Conservation (phyloP, 2,329 filamentous ascomycete species). For the Camillea tinctor region DNA sequence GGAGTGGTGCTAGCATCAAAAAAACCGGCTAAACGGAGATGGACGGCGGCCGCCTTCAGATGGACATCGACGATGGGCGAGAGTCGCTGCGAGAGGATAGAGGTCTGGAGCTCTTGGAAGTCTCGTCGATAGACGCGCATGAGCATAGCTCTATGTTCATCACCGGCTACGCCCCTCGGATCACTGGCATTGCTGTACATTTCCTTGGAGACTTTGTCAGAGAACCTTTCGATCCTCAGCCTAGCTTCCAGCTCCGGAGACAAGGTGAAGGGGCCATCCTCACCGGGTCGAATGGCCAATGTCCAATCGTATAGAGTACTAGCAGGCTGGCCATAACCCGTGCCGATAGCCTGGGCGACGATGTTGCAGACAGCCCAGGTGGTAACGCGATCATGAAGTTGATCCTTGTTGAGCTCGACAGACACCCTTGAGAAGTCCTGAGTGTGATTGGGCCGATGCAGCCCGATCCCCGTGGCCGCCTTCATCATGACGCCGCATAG, state of each 20-base stretch:
- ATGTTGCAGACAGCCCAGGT: constrained; percentile 88
- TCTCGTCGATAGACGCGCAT: constrained; percentile 66
- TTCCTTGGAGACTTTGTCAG: constrained; percentile 74
- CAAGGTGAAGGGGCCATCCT: constrained; percentile 58
- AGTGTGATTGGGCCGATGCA: constrained; percentile 77
- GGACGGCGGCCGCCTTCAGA: constrained; percentile 69
- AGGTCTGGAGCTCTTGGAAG: constrained; percentile 61
- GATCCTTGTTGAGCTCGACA: constrained; percentile 73
- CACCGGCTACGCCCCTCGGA: constrained; percentile 65
- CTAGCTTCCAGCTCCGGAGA: constrained; percentile 64
- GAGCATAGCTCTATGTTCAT: constrained; percentile 65
- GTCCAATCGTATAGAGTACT: constrained; percentile 78
- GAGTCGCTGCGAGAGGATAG: constrained; percentile 57
- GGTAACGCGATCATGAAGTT: constrained; percentile 73
- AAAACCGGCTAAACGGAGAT: constrained; percentile 76
- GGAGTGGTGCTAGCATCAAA: constrained; percentile 74
- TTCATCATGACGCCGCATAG: constrained; percentile 85
- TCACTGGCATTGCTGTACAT: constrained; percentile 78
- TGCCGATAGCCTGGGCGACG: constrained; percentile 78
- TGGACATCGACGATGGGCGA: constrained; percentile 63
- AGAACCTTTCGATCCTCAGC: constrained; percentile 71
- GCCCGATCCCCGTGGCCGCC: constrained; percentile 77
- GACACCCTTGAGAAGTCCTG: constrained; percentile 79
- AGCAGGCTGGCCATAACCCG: constrained; percentile 78
- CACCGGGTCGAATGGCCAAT: constrained; percentile 58